A percentile compares a stretch with the other conserved stretches of the same genome.
Evolutionary conservation across 2,329 filamentous ascomycete species (phyloP).

Genomic region (Aphanocladium album): DNA sequence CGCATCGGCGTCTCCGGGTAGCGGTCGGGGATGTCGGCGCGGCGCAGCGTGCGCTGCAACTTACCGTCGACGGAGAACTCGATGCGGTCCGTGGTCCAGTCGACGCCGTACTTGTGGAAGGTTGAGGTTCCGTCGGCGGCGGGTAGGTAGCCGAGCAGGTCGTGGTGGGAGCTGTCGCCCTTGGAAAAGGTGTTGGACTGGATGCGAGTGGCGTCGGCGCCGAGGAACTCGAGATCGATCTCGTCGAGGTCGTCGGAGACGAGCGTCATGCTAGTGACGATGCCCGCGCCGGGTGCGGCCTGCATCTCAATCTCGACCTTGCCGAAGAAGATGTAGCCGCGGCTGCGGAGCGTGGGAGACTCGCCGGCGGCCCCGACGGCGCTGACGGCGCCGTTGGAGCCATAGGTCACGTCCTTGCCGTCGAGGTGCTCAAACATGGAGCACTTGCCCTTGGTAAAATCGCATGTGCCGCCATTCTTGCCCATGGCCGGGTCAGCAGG

Average conservation of each 20-base stretch:
- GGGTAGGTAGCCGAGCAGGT: conserved; percentile 55
- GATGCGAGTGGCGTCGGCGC: conserved; percentile 60
- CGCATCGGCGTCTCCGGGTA: conserved; percentile 73
- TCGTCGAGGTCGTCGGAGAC: conserved; percentile 75
- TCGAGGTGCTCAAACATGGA: conserved; percentile 28
- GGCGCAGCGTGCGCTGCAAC: conserved; percentile 56
- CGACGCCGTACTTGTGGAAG: conserved; percentile 61
- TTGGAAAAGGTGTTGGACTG: conserved; percentile 82
- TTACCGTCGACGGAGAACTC: conserved; percentile 61
- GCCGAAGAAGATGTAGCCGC: conserved; percentile 82
- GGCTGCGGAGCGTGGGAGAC: conserved; percentile 57
- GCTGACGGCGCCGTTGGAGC: conserved; percentile 24
- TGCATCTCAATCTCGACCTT: conserved; percentile 65
- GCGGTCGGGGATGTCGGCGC: conserved; percentile 50
- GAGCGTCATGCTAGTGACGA: conserved; percentile 71
- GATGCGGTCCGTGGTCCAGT: conserved; percentile 61
- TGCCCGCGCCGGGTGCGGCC: conserved; percentile 66
- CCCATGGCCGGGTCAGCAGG: conserved; percentile 63
- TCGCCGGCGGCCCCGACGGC: conserved; percentile 43
- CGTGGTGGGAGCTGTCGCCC: conserved; percentile 60
- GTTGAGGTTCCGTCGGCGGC: conserved; percentile 38
- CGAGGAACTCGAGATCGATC: conserved; percentile 82
- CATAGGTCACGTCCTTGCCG: conserved; percentile 23
- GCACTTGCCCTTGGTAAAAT: conserved; percentile 61
- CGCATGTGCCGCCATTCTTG: conserved; percentile 49